phyloP scores from a whole-genome alignment of 2,329 filamentous ascomycete genomes.

The Aureobasidium zeae region DNA sequence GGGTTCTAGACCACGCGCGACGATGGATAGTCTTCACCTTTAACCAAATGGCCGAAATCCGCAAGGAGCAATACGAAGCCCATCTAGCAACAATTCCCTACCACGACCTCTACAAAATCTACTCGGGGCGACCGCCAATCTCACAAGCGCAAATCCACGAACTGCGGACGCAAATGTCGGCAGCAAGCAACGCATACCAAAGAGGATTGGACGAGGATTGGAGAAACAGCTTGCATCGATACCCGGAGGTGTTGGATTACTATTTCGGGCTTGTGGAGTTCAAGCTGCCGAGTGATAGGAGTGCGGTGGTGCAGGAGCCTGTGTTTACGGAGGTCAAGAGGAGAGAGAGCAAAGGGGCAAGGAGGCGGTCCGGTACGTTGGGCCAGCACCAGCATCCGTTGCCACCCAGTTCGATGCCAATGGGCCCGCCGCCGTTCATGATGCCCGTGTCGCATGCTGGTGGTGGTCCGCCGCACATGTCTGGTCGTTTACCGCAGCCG shows the following conservation, averaged over 20 bases:
- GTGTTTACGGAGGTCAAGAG: constrained; percentile 8
- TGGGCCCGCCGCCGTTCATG: constrained; percentile 5
- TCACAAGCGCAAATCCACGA: constrained; percentile 47
- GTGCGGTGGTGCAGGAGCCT: constrained; percentile 19
- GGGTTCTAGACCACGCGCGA: constrained; percentile 38
- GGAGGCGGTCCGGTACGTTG: no score
- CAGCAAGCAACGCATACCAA: constrained; percentile 56
- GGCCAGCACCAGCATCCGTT: no score
- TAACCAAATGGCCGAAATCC: constrained; percentile 32
- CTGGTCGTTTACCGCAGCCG: constrained; percentile 2
- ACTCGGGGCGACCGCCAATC: constrained; percentile 37
- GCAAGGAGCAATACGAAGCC: constrained; percentile 33
- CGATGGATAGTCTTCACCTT: constrained; percentile 38
- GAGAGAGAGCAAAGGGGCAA: not conserved
- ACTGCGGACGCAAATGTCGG: constrained; percentile 11
- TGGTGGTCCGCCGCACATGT: not conserved
- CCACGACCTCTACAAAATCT: constrained; percentile 39
- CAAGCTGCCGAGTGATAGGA: constrained; percentile 50
- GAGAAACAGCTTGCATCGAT: constrained; percentile 63
- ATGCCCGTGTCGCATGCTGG: no score
- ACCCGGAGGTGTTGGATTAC: constrained; percentile 74
- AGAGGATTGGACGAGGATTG: constrained; percentile 71
- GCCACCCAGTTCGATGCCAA: no score
- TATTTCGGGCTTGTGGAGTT: constrained; percentile 64
- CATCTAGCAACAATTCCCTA: constrained; percentile 38